These are phyloP conservation scores for Candida gigantensis DNA, from an alignment of 1,139 yeast genomes.

Conservation along the genomic window DNA sequence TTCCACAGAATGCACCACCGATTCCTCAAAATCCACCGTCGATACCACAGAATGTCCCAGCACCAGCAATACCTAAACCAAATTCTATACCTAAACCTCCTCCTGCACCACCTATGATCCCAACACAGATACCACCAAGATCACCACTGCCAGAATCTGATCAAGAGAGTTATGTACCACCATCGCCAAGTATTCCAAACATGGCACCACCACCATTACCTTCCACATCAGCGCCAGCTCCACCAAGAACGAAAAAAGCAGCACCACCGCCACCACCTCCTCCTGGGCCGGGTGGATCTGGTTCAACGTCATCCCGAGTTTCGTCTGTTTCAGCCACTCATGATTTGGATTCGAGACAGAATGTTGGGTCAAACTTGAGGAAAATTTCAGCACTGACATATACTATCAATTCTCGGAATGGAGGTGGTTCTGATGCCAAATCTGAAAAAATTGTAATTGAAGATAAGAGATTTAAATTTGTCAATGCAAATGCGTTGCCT, in stretches of 20 bases:
- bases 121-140: constrained; percentile 13
- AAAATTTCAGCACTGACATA: constrained; percentile 60
- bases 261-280: constrained; percentile 45
- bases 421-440: constrained; percentile 13
- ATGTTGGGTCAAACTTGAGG: constrained; percentile 51
- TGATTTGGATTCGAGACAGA: constrained; percentile 46
- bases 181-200: constrained; percentile 14
- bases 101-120: constrained; percentile 16
- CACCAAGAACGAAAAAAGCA: constrained; percentile 19
- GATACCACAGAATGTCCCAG: constrained; percentile 10
- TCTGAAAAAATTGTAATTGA: constrained; percentile 53
- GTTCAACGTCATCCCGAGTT: constrained; percentile 8
- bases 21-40: constrained; percentile 13
- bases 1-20: constrained; percentile 14
- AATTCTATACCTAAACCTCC: constrained; percentile 12
- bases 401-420: constrained; percentile 35
- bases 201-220: constrained; percentile 22
- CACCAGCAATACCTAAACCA: constrained; percentile 18
- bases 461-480: constrained; percentile 72
- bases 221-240: constrained; percentile 18
- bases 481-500: constrained; percentile 70
- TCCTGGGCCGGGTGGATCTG: constrained; percentile 6
- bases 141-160: constrained; percentile 8
- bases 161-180: constrained; percentile 11
- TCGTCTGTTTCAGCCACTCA: constrained; percentile 14